Evolutionary conservation across 1,284 basidiomycete species (phyloP), one percentile per base, ranked within the genome.

Genomic region (Ustilago nuda): DNA sequence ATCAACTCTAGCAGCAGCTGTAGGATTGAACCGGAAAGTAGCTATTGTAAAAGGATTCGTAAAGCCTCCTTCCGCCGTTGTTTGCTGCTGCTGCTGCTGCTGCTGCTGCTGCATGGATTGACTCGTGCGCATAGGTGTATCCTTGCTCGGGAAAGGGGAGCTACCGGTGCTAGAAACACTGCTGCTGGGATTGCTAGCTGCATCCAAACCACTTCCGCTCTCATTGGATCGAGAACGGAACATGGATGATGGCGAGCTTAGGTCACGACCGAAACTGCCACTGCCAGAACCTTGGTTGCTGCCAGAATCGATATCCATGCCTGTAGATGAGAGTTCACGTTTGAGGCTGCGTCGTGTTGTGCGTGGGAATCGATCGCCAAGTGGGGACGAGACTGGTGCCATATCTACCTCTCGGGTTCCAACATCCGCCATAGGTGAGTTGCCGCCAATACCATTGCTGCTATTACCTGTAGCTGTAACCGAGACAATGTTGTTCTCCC

Each of bases 261-360:
- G n/a, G 45, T 80, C 80, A 33, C 77, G 66, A 7, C 59, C 60
- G 9, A 45, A 45, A 11, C 43, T 45, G 43, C 43, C 43, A 45
- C 43, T 45, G n/a, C 43, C 19, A 19, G 39, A 43, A 19, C 62
- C 64, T 7, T 65, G 33, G 27, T 57, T 59, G 60, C 64, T 63
- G 51, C 64, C 63, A 12, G 59, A 60, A 43, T 80, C 79, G 41
- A 80, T 58, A 37, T 82, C 78, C 80, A 82, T 82, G 50, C 61
- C 69, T 4, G 78, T 72, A 7, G 78, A 78, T 27, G 78, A 80
- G n/a, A 82, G 63, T 51, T 80, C 80, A 23, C 80, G 75, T 70
- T 82, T 82, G 15, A 82, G 64, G 37, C 66, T 76, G 13, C 74
- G 56, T 32, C 76, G 19, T 2, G 66, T 57, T 8, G 66, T 76